A percentile compares a stretch with the other conserved stretches of the same genome.
Evolutionary conservation across 768 basidiomycete species (phyloP).

Genomic region (Podaxis sp.): DNA sequence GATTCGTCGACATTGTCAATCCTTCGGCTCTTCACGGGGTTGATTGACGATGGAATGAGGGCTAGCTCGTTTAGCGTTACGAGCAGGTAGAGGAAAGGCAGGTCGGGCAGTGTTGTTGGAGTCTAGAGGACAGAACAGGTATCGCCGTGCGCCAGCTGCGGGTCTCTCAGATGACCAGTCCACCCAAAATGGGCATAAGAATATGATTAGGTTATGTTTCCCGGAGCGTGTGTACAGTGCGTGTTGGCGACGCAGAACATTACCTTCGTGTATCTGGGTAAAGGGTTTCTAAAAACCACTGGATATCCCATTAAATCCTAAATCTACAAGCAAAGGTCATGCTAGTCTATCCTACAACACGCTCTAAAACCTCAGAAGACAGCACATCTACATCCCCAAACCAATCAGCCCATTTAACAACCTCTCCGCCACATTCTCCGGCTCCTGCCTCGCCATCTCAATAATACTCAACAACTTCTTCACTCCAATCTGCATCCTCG

Average conservation of each 20-base stretch:
- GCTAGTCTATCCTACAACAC: conserved; percentile 2
- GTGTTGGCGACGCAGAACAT: neutral
- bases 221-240: neutral
- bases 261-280: neutral
- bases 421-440: conserved; percentile 75
- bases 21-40: neutral
- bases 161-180: neutral
- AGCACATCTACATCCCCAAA: conserved; percentile 33
- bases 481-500: conserved; percentile 78
- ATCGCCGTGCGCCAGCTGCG: neutral
- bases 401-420: conserved; percentile 65
- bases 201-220: neutral
- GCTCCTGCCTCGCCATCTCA: conserved; percentile 98
- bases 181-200: neutral
- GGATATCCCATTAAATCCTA: neutral
- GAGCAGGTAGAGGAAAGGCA: neutral
- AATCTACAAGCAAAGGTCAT: neutral
- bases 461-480: conserved; percentile 90
- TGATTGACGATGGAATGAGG: neutral
- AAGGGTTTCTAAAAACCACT: neutral
- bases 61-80: neutral
- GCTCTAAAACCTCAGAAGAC: neutral
- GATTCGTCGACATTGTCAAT: conserved; percentile 21
- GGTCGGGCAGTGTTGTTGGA: neutral
- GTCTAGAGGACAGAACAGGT: neutral